A percentile compares a stretch with the other conserved stretches of the same genome.
Evolutionary conservation across 345 rosid species (phyloP).

Genomic region (Eucalyptus camaldulensis): DNA sequence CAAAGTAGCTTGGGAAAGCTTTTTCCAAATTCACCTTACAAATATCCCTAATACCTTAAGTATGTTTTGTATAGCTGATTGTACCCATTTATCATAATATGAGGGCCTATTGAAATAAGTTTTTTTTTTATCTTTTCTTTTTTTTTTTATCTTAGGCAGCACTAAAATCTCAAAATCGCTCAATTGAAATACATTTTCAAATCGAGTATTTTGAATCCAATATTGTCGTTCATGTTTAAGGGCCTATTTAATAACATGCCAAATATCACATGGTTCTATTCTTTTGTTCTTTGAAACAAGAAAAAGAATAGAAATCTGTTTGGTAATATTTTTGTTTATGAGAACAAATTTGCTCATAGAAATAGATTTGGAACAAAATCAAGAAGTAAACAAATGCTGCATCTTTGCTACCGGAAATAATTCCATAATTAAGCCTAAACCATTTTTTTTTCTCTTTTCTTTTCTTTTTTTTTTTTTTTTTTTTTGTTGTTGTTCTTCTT

Average conservation of each 20-base stretch:
- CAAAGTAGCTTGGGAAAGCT: neutral
- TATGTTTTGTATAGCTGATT: neutral
- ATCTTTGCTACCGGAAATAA: accelerated
- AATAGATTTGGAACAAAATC: accelerated
- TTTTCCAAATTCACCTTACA: accelerated
- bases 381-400: accelerated
- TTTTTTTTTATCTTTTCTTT: no score
- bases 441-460: no score
- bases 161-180: neutral
- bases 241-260: accelerated
- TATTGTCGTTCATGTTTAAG: neutral
- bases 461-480: no score
- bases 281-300: no score
- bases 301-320: no score
- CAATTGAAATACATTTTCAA: neutral
- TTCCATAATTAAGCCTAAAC: neutral
- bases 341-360: accelerated
- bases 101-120: no score
- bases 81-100: neutral
- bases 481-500: neutral
- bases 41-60: neutral
- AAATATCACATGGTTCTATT: no score
- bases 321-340: accelerated
- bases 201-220: neutral
- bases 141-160: accelerated